Base-by-base conservation (phyloP, 164 flowering plant genomes). In the Vitis rupestris region DNA sequence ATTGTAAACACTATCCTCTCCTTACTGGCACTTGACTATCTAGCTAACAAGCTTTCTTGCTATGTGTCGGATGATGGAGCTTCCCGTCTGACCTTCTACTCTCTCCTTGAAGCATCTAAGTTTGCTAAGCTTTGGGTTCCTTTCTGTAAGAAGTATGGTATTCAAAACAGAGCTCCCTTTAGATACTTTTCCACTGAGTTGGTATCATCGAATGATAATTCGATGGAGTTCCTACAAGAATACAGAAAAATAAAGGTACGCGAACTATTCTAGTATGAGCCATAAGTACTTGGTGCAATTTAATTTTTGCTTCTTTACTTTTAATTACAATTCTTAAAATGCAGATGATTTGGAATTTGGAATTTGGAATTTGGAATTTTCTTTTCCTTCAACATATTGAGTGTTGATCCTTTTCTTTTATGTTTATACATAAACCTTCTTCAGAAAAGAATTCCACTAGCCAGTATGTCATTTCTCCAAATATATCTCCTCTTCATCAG, bases 51-150 rank as follows among this genome's bases (percentile, higher is more conserved):
- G 70, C 83, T 90, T 7, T 86, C 91, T 57, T 85, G 87, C 78
- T 90, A 86, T 66, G 88, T 88, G 0, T 90, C 91, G 0, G 92
- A 90, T 30, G 95, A 90, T 68, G 88, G 83, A 1, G 74, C 80
- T 55, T 88, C 92, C 0, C 84, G 88, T 29, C 61, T 90, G 59
- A 85, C 83, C 66, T 84, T 76, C 74, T 88, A 80, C 61, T 49
- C 92, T 63, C 82, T 90, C 8, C 31, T 70, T 0, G 82, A 88
- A 76, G 84, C 92, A 3, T 57, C 82, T 1, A 70, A 79, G 27
- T 90, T 84, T 62, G 87, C 87, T 8, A 68, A 80, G 77, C 72
- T 74, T 4, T 88, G 95, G 95, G 80, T 85, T 49, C 92, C 92
- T 0, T 90, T 86, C 54, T 90, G 92, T 49, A 88, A 84, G 79